Evolutionary conservation across 345 rosid genomes (phyloP), one percentile per base, ranked within the genome.

Genomic region (Adansonia digitata): DNA sequence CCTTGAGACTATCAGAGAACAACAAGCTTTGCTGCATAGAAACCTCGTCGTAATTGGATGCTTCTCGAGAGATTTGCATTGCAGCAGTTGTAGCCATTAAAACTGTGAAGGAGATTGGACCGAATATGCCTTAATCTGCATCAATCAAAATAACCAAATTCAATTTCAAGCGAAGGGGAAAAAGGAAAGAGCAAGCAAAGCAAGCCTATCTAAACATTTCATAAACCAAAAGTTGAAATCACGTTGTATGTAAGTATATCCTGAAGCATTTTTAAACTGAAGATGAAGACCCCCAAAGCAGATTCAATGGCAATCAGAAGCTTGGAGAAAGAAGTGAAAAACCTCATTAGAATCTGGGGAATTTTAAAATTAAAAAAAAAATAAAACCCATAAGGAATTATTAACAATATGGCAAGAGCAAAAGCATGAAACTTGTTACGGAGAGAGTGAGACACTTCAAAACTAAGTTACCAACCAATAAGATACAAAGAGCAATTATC

Each of bases 1-100:
- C 97, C 94, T 91, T 91, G 51, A 92, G 94, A 81, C 92, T 86
- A 82, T 91, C 92, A 46, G 94, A 87, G 86, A 92, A 91, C 65
- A 91, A 87, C 82, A 89, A 73, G 81, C 94, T 89, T 82, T 91
- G 96, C 78, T 88, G 90, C 96, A 92, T 91, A 61, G 89, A 85
- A 69, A 78, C 73, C 82, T 92, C 97, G 74, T 92, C 93, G 31
- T 86, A 89, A 68, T 88, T 91, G 26, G 96, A 87, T 13, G 89
- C 87, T 73, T 86, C 92, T n/a, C 80, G 84, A 79, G 91, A 77
- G 75, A 86, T 76, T 3, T 86, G 56, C 77, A 84, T 34, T 8
- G 85, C 60, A 56, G 96, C 83, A 55, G 90, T 81, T 57, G 89
- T 84, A 77, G 93, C 87, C 93, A 87, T 86, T 57, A 69, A 84